Percentiles rank a stretch among this genome's conserved stretches.
Conservation (phyloP, 768 basidiomycete species). For the Crucibulum laeve region DNA sequence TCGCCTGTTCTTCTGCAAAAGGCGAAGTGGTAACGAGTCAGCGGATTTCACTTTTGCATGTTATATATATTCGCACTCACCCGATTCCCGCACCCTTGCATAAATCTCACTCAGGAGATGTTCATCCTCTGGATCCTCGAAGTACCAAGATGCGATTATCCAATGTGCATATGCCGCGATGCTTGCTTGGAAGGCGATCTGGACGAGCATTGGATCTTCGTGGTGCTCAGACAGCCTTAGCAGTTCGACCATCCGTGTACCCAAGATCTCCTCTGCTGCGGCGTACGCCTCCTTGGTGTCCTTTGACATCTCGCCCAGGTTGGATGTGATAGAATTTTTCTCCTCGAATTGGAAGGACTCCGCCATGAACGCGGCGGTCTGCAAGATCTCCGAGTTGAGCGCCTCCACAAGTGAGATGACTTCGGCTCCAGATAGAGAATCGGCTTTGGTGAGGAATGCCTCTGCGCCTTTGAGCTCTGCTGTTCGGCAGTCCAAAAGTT, state of each 20-base stretch:
- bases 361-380: slow-evolving; percentile 38
- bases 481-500: slow-evolving; percentile 22
- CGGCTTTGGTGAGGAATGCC: slow-evolving; percentile 38
- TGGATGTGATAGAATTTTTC: neutral
- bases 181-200: slow-evolving; percentile 40
- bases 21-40: neutral
- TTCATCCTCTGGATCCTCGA: slow-evolving; percentile 44
- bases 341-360: slow-evolving; percentile 14
- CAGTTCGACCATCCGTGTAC: slow-evolving; percentile 32
- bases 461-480: slow-evolving; percentile 38
- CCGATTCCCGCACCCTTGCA: slow-evolving; percentile 20
- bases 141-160: slow-evolving; percentile 48
- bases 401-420: slow-evolving; percentile 29
- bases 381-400: slow-evolving; percentile 45
- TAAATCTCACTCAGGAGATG: slow-evolving; percentile 38
- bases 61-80: slow-evolving; percentile 17
- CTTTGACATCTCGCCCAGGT: slow-evolving; percentile 14
- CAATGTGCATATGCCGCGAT: slow-evolving; percentile 44
- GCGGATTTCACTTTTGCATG: neutral
- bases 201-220: slow-evolving; percentile 35
- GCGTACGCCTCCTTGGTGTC: slow-evolving; percentile 19
- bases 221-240: slow-evolving; percentile 32
- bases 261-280: slow-evolving; percentile 27
- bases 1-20: slow-evolving; percentile 35
- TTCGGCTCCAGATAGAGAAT: slow-evolving; percentile 39